Conservation (phyloP, 2,329 filamentous ascomycete genomes). For the Herpotrichia juniperi region DNA sequence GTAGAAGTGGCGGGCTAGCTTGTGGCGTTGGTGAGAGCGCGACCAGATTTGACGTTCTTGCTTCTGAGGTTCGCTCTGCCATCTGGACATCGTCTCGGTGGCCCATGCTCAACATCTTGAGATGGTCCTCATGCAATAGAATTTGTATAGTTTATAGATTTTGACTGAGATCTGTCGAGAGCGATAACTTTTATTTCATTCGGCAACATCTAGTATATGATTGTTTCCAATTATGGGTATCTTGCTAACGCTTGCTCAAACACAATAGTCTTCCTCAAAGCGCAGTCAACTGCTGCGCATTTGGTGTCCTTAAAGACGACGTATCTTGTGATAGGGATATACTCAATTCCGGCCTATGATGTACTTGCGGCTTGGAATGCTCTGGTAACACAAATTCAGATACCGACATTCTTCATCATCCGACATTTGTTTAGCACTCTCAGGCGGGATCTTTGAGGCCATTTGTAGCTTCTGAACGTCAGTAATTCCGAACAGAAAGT, state of each 20-base stretch:
- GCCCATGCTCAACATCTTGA: background rate
- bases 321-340: too few species aligned
- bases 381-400: background rate
- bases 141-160: too few species aligned
- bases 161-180: too few species aligned
- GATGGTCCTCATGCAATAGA: background rate
- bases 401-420: background rate
- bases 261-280: too few species aligned
- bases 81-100: constrained; percentile 15
- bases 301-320: too few species aligned
- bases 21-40: constrained; percentile 21
- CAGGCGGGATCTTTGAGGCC: constrained; percentile 79
- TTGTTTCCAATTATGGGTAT: too few species aligned
- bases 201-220: too few species aligned
- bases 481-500: background rate
- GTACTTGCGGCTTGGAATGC: too few species aligned
- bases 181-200: too few species aligned
- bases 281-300: too few species aligned
- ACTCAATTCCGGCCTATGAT: too few species aligned
- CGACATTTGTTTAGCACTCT: constrained; percentile 29
- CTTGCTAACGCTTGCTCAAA: too few species aligned
- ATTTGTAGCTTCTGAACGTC: constrained; percentile 69
- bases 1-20: constrained; percentile 16
- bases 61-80: constrained; percentile 8
- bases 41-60: constrained; percentile 12